phyloP scores from a whole-genome alignment of 2,329 filamentous ascomycete genomes.

The Pseudomassariella vexata region DNA sequence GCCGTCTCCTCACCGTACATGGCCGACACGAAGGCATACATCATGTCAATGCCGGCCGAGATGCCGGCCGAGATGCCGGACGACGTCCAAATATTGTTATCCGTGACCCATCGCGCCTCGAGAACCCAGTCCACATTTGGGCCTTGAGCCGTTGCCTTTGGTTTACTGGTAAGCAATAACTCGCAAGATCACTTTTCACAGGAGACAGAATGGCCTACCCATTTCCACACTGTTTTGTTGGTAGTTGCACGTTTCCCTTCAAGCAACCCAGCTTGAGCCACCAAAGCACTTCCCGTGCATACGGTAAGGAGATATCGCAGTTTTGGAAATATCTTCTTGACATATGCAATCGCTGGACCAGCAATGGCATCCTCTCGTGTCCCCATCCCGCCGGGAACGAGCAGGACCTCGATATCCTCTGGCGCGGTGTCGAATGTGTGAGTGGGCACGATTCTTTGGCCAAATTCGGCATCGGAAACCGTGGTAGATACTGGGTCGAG shows the following conservation, averaged over 20 bases:
- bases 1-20: conserved; percentile 49
- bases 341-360: conserved; percentile 35
- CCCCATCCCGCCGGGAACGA: conserved; percentile 61
- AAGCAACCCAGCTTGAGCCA: conserved; percentile 53
- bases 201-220: conserved; percentile 6
- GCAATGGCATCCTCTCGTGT: conserved; percentile 27
- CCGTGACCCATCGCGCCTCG: conserved; percentile 57
- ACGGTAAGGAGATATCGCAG: conserved; percentile 56
- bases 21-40: conserved; percentile 48
- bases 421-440: conserved; percentile 48
- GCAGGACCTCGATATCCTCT: conserved; percentile 52
- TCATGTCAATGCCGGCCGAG: conserved; percentile 52
- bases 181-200: not conserved
- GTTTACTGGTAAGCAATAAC: not conserved
- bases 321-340: conserved; percentile 36
- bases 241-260: conserved; percentile 58
- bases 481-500: conserved; percentile 34
- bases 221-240: conserved; percentile 55
- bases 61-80: conserved; percentile 53
- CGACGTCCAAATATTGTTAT: conserved; percentile 62
- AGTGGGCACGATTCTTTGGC: conserved; percentile 31
- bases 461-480: conserved; percentile 21
- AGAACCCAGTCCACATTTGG: conserved; percentile 53
- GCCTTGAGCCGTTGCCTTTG: conserved; percentile 32
- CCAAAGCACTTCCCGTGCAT: conserved; percentile 58